Conservation (phyloP, 768 basidiomycete genomes). For the Trametes cingulata region DNA sequence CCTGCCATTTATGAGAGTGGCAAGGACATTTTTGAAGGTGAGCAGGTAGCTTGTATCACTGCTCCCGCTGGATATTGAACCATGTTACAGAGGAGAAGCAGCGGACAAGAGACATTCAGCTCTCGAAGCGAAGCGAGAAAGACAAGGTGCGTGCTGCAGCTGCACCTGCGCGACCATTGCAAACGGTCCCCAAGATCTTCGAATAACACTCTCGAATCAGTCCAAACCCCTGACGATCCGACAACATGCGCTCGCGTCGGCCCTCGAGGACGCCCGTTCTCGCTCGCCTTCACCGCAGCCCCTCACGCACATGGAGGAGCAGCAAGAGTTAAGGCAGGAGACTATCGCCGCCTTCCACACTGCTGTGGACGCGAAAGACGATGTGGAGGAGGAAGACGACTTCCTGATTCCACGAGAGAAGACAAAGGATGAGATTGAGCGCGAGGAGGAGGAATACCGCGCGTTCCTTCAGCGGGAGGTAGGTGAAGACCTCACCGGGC, state of each 20-base stretch:
- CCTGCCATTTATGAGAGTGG: slow-evolving; percentile 78
- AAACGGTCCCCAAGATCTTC: slow-evolving; percentile 7
- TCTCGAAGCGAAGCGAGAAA: slow-evolving; percentile 35
- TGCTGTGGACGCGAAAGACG: slow-evolving; percentile 33
- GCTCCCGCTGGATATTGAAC: background rate
- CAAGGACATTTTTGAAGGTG: slow-evolving; percentile 80
- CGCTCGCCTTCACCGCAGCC: slow-evolving; percentile 54
- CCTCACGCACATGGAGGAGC: slow-evolving; percentile 77
- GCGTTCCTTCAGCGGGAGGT: slow-evolving; percentile 80
- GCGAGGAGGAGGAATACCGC: slow-evolving; percentile 85
- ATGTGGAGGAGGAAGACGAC: slow-evolving; percentile 60
- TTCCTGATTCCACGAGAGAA: slow-evolving; percentile 75
- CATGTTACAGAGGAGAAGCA: slow-evolving; percentile 64
- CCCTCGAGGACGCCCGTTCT: slow-evolving; percentile 51
- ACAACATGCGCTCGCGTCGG: slow-evolving; percentile 68
- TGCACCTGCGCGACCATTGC: background rate
- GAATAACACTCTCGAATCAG: slow-evolving; percentile 34
- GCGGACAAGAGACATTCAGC: slow-evolving; percentile 41
- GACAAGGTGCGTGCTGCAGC: slow-evolving; percentile 47
- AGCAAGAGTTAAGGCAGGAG: slow-evolving; percentile 71
- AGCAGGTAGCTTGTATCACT: slow-evolving; percentile 13
- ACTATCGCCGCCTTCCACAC: slow-evolving; percentile 83
- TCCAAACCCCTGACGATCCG: slow-evolving; percentile 74
- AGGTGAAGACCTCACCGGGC: slow-evolving; percentile 66
- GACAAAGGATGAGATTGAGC: slow-evolving; percentile 72